Evolutionary conservation across 2,329 filamentous ascomycete species (phyloP), one percentile per base, ranked within the genome.

Genomic region (Phaeomoniella chlamydospora): DNA sequence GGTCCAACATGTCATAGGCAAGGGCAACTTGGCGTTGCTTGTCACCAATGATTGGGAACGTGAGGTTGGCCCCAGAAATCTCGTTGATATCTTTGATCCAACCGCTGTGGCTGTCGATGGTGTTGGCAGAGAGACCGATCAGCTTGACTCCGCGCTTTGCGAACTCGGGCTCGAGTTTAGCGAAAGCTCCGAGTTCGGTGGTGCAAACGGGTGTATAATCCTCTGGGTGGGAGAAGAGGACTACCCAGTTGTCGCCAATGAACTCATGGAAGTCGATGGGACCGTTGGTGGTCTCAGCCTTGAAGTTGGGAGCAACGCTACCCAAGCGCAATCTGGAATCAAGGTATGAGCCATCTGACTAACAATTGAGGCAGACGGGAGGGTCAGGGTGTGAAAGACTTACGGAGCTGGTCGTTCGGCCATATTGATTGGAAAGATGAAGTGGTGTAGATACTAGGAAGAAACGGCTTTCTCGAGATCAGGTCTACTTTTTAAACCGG

Each of bases 231-330:
- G 75, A 80, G 68, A 81, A 81, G 46, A 81, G 67, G 43, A 81
- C 65, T 41, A 76, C 72, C 75, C 76, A 81, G 48, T 67, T 74
- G 62, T 78, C 65, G 49, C 74, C 76, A 46, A 80, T 77, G 65
- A 73, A 81, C 48, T 79, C 64, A 62, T 81, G 77, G 67, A 81
- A 81, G 59, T 79, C 67, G 54, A 80, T 78, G 37, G 65, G 65
- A 39, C 76, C 77, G 43, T 65, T 61, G 44, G 77, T 80, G 47
- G 77, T 79, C 50, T 77, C 68, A 42, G 77, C 74, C 48, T 77
- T 58, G 65, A 81, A 80, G 65, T 81, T 72, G 47, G 77, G 77
- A 50, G 76, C 77, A 51, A 62, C 65, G 57, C 66, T 75, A 55
- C 75, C 75, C 49, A 80, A 68, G 52, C 75, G 74, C 56, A 80